Evolutionary conservation across 2,329 filamentous ascomycete genomes (phyloP).

Genomic region (Lasiodiplodia sp.): DNA sequence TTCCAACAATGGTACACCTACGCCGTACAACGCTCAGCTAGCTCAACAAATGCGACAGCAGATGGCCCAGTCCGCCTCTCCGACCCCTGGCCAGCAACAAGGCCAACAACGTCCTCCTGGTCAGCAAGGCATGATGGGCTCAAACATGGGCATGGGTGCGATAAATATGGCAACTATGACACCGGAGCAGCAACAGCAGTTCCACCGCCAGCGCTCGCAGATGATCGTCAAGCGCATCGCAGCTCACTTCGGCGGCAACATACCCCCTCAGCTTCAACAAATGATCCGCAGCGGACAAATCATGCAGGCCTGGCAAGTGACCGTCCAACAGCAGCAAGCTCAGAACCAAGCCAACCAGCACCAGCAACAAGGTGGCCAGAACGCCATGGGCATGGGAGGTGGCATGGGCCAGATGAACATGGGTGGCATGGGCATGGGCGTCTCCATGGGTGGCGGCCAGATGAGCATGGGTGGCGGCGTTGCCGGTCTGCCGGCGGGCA

Average conservation of each 20-base stretch:
- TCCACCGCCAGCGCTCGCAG: constrained; percentile 36
- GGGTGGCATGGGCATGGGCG: constrained; percentile 18
- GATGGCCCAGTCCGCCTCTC: constrained; percentile 21
- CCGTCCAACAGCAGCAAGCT: constrained; percentile 37
- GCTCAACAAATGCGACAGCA: constrained; percentile 27
- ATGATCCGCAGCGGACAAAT: constrained; percentile 35
- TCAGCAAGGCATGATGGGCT: constrained; percentile 22
- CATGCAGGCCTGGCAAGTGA: constrained; percentile 16
- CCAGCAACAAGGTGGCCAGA: constrained; percentile 15
- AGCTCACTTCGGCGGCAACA: constrained; percentile 32
- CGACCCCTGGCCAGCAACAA: constrained; percentile 16
- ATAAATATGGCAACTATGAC: constrained; percentile 24
- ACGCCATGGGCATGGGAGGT: constrained; percentile 30
- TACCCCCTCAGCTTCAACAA: constrained; percentile 40
- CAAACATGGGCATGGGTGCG: constrained; percentile 7
- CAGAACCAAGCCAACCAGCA: constrained; percentile 38
- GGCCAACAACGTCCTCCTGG: constrained; percentile 17
- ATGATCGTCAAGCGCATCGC: constrained; percentile 34
- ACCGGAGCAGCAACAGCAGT: constrained; percentile 3
- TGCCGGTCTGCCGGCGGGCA: constrained; percentile 17
- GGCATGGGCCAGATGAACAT: constrained; percentile 32
- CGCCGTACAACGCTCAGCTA: constrained; percentile 23
- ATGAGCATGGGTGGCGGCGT: constrained; percentile 11
- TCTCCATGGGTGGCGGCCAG: constrained; percentile 6
- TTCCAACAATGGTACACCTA: constrained; percentile 22